Evolutionary conservation across 352 stramenopile species (phyloP).

Genomic region (Globisporangium splendens): DNA sequence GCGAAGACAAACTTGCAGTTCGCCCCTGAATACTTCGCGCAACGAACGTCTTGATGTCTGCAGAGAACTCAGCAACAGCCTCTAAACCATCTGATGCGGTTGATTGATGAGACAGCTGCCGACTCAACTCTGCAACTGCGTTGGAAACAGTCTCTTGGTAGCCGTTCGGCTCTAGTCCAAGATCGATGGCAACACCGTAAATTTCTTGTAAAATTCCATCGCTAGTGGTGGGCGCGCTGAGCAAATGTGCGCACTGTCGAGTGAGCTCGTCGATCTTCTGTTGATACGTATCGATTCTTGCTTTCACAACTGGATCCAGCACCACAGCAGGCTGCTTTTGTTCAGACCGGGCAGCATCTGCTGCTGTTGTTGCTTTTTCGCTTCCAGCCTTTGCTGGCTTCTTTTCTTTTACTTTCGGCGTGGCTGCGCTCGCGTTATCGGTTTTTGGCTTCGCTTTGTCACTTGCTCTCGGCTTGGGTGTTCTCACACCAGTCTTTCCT

Average conservation of each 20-base stretch:
- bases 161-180: slow-evolving; percentile 31
- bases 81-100: slow-evolving; percentile 17
- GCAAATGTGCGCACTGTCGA: slow-evolving; percentile 32
- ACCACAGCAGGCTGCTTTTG: slow-evolving; percentile 25
- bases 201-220: slow-evolving; percentile 68
- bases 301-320: slow-evolving; percentile 53
- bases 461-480: slow-evolving; percentile 1
- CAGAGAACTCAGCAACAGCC: slow-evolving; percentile 19
- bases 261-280: slow-evolving; percentile 77
- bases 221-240: slow-evolving; percentile 17
- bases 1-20: slow-evolving; percentile 30
- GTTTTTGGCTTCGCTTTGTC: slow-evolving; percentile 7
- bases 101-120: neutral
- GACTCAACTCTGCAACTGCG: slow-evolving; percentile 13
- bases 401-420: slow-evolving; percentile 7
- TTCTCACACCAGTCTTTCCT: neutral
- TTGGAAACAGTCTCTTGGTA: slow-evolving; percentile 13
- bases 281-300: slow-evolving; percentile 65
- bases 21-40: slow-evolving; percentile 45
- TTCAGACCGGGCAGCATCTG: slow-evolving; percentile 11
- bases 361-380: slow-evolving; percentile 4
- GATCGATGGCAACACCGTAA: slow-evolving; percentile 57
- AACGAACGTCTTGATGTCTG: slow-evolving; percentile 52
- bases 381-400: slow-evolving; percentile 17
- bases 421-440: neutral